These are phyloP conservation scores for Pseudonitzschia delicatissima DNA, from an alignment of 108 stramenopile genomes.

Conservation along the genomic window DNA sequence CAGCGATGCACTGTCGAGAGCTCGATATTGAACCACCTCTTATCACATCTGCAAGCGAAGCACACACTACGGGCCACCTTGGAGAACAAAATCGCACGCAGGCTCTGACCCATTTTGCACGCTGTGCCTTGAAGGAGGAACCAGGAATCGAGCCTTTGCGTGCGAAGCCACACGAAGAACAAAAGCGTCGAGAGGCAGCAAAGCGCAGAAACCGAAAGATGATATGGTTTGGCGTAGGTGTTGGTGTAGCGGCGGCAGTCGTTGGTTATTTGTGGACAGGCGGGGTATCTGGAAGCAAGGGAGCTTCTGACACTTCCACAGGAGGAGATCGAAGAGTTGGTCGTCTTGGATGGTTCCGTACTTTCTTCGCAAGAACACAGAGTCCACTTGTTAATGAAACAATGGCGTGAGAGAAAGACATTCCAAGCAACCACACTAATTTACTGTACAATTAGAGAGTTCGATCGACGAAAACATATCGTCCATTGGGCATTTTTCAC, in stretches of 20 bases:
- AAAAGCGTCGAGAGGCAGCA: constrained; percentile 47
- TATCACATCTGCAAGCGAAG: constrained; percentile 41
- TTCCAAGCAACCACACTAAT: not conserved
- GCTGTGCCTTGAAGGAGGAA: constrained; percentile 37
- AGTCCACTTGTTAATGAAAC: constrained; percentile 1
- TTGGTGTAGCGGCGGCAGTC: constrained; percentile 64
- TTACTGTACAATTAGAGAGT: not conserved
- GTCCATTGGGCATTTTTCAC: not conserved
- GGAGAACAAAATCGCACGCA: constrained; percentile 27
- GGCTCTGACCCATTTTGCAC: constrained; percentile 48
- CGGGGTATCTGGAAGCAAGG: constrained; percentile 7
- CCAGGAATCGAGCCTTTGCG: constrained; percentile 31
- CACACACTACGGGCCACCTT: constrained; percentile 17
- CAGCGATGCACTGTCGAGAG: constrained; percentile 50
- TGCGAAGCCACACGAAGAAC: constrained; percentile 67
- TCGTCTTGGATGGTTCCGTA: constrained; percentile 13
- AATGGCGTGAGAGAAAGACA: not conserved
- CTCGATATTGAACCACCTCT: constrained; percentile 67
- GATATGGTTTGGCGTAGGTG: constrained; percentile 71
- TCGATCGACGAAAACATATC: not conserved
- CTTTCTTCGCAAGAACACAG: constrained; percentile 5
- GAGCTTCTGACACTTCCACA: not conserved
- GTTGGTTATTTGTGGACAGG: constrained; percentile 46
- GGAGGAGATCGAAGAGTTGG: constrained; percentile 13
- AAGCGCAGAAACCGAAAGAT: constrained; percentile 46